phyloP scores from a whole-genome alignment of 192 early-diverging fungal species.

The Backusella circina region DNA sequence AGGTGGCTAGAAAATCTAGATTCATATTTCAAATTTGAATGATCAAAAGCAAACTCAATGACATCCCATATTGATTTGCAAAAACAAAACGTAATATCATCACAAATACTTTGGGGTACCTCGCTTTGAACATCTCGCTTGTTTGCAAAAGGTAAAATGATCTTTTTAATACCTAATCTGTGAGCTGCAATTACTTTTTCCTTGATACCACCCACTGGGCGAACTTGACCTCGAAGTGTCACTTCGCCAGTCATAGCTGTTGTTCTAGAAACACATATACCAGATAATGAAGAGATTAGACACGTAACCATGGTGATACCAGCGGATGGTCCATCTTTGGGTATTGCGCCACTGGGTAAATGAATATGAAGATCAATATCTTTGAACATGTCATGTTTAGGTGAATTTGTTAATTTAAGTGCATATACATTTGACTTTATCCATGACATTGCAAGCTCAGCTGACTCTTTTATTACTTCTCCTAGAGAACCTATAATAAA shows the following conservation, averaged over 20 bases:
- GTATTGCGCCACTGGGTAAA: slow-evolving; percentile 74
- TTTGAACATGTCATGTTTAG: slow-evolving; percentile 6
- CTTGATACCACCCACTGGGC: slow-evolving; percentile 83
- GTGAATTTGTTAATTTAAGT: slow-evolving; percentile 47
- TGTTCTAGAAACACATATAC: slow-evolving; percentile 43
- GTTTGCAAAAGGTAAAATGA: slow-evolving; percentile 70
- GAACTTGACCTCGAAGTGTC: slow-evolving; percentile 74
- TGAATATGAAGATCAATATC: slow-evolving; percentile 74
- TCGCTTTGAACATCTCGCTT: slow-evolving; percentile 65
- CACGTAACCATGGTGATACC: slow-evolving; percentile 64
- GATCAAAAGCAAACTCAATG: slow-evolving; percentile 44
- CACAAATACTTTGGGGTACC: slow-evolving; percentile 60
- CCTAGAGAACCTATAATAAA: slow-evolving; percentile 58
- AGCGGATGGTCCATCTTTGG: slow-evolving; percentile 79
- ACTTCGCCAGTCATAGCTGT: slow-evolving; percentile 87
- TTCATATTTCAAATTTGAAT: not conserved
- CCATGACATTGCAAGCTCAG: slow-evolving; percentile 70
- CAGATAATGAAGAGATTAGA: slow-evolving; percentile 71
- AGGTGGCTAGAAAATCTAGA: not conserved
- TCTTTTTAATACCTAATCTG: slow-evolving; percentile 61
- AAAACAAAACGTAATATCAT: slow-evolving; percentile 65
- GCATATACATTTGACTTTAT: slow-evolving; percentile 61
- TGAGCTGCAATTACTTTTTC: slow-evolving; percentile 85
- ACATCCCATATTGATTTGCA: slow-evolving; percentile 61
- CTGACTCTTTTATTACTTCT: slow-evolving; percentile 84